phyloP scores from a whole-genome alignment of 805 yeast species.

The Teunomyces barrocoloradensis region DNA sequence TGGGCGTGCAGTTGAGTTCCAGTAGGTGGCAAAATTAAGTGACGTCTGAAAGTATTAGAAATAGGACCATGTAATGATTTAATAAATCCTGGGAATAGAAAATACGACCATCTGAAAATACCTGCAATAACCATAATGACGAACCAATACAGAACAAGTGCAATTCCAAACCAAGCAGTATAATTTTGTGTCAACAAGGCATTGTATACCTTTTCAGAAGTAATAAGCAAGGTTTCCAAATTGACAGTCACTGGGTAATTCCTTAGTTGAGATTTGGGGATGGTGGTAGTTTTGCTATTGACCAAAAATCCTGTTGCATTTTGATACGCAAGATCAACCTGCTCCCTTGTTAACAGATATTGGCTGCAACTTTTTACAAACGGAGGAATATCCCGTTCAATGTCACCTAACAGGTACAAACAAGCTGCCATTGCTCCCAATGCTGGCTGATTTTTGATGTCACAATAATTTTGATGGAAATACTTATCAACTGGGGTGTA shows the following conservation, averaged over 20 bases:
- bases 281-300: constrained; percentile 11
- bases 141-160: constrained; percentile 39
- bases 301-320: constrained; percentile 41
- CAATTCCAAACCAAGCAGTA: constrained; percentile 30
- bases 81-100: constrained; percentile 20
- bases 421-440: constrained; percentile 9
- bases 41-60: constrained; percentile 16
- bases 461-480: not conserved
- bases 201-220: constrained; percentile 6
- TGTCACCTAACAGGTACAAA: constrained; percentile 1
- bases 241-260: not conserved
- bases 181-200: constrained; percentile 22
- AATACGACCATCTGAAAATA: constrained; percentile 20
- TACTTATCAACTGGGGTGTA: not conserved
- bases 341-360: constrained; percentile 23
- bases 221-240: not conserved
- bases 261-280: not conserved
- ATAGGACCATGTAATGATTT: constrained; percentile 15
- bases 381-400: not conserved
- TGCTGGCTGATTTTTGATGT: constrained; percentile 3
- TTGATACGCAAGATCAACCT: constrained; percentile 30
- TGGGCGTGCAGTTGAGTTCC: constrained; percentile 11
- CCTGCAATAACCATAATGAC: constrained; percentile 34
- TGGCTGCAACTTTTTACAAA: constrained; percentile 1
- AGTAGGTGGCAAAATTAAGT: constrained; percentile 18